Evolutionary conservation across 345 rosid species (phyloP), one percentile per base, ranked within the genome.

Genomic region (Melaleuca alternifolia): DNA sequence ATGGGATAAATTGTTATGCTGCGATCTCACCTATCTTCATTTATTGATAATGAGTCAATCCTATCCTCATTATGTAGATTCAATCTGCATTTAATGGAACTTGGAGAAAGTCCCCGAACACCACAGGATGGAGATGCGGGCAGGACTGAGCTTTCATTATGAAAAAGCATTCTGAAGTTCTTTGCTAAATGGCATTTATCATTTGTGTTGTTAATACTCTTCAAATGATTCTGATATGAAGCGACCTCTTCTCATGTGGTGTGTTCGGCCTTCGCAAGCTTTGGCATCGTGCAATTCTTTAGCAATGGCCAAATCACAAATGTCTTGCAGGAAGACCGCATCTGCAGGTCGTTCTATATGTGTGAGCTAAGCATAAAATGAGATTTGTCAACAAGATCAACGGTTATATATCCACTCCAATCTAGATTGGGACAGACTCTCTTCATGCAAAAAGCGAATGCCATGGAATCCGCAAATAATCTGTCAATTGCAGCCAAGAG

Each of bases 61-160:
- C 28, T 57, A 57, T 23, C 12, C 5, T 57, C 6, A 28, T 24
- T 56, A 14, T 57, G 62, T 9, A 57, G 28, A 56, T 26, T 26
- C 6, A 57, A 57, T 28, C 6, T 57, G 3, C 7, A 24, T 57
- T 57, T 5, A 11, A 23, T 54, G 6, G 23, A 54, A 54, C 61
- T 0, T 0, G 1, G n/a, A 23, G 61, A 23, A 23, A 23, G 61
- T 54, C 61, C 61, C 12, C 0, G 23, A 54, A 54, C 0, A 54
- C n/a, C 11, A 24, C 3, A 2, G 41, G 41, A 41, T 41, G 41
- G 41, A 41, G 41, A 41, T 41, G 41, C 41, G 41, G 41, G 41
- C 41, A 7, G 6, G n/a, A 54, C 23, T 54, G 59, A 54, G 61
- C 61, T 54, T 23, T 54, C 61, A 54, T 54, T 54, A 54, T 54